Evolutionary conservation across 768 basidiomycete genomes (phyloP).

Genomic region (Leccinum rimulosum): DNA sequence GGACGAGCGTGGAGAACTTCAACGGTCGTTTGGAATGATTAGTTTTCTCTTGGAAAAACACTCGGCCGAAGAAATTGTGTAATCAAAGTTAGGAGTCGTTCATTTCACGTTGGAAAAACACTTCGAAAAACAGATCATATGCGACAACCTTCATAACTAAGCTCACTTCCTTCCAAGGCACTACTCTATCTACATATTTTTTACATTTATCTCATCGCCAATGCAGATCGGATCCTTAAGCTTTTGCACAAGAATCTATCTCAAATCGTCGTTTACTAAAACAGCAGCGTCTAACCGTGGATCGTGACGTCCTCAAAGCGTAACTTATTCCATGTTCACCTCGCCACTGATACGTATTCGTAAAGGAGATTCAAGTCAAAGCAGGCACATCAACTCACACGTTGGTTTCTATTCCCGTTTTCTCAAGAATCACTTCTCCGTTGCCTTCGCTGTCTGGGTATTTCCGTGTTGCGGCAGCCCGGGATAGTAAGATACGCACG

Average conservation of each 20-base stretch:
- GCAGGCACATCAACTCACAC: not conserved
- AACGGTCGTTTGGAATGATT: too few species aligned
- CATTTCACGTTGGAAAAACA: too few species aligned
- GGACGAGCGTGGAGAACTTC: too few species aligned
- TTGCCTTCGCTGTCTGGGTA: not conserved
- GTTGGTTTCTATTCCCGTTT: not conserved
- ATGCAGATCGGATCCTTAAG: too few species aligned
- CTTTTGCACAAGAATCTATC: not conserved
- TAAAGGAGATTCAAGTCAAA: not conserved
- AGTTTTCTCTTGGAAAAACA: too few species aligned
- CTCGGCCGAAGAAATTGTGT: too few species aligned
- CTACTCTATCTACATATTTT: not conserved
- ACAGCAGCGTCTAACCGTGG: not conserved
- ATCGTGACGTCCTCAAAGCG: not conserved
- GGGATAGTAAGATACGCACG: slow-evolving; percentile 10
- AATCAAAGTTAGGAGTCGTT: too few species aligned
- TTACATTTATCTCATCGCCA: too few species aligned
- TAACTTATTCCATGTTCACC: not conserved
- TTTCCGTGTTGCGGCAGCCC: too few species aligned
- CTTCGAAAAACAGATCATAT: too few species aligned
- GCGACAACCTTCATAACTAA: too few species aligned
- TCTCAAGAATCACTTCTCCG: not conserved
- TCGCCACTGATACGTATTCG: not conserved
- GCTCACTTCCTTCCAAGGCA: not conserved
- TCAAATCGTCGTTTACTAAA: not conserved